Evolutionary conservation across 169 alveolate species (phyloP).

Genomic region (Neospora caninum): DNA sequence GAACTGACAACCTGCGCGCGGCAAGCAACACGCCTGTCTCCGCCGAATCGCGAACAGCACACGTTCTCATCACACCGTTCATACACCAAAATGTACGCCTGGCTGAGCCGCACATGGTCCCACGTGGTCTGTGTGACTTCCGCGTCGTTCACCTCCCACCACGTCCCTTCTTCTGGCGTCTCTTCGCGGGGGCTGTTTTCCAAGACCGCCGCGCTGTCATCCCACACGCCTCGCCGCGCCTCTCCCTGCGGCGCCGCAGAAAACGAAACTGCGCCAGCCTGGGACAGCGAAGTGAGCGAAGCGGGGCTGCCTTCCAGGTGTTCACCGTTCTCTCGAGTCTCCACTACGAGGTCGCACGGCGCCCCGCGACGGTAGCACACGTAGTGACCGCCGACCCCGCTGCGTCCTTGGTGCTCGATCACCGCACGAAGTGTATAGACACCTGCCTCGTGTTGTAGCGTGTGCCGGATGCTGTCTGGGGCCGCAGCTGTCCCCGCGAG

Average conservation of each 20-base stretch:
- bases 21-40: too few relatives aligned
- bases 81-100: conserved; percentile 46
- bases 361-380: conserved; percentile 49
- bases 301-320: background rate
- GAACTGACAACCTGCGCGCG: too few relatives aligned
- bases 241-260: background rate
- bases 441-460: background rate
- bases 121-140: conserved; percentile 42
- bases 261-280: background rate
- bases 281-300: background rate
- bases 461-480: background rate
- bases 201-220: background rate
- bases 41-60: too few relatives aligned
- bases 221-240: background rate
- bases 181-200: background rate
- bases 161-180: conserved; percentile 12
- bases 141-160: conserved; percentile 59
- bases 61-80: conserved; percentile 5
- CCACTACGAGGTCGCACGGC: background rate
- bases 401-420: conserved; percentile 55
- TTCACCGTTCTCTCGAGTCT: background rate
- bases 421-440: conserved; percentile 41
- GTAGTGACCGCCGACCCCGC: conserved; percentile 56
- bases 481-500: too few relatives aligned
- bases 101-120: conserved; percentile 41